Evolutionary conservation across 805 yeast species (phyloP), one percentile per base, ranked within the genome.

Genomic region (Cyberlindnera petersonii): DNA sequence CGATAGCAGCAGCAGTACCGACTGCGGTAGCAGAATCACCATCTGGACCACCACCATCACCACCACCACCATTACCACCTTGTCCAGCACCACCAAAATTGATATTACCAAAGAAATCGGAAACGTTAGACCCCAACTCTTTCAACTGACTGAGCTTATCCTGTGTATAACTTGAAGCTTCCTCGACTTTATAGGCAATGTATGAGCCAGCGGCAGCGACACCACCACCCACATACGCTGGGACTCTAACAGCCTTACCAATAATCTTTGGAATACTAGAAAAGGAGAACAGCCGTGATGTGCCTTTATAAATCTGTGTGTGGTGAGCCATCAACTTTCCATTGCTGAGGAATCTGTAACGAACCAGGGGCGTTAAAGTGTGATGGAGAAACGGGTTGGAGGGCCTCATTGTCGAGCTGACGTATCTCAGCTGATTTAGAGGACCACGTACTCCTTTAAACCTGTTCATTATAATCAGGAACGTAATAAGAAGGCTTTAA

Each of bases 161-260:
- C 39, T 70, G 70, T 1, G 96, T 77, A 51, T 74, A 86, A 26
- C 60, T 68, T 0, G 86, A 71, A 1, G 95, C 95, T 60, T 91
- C 94, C 37, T 88, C 94, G 9, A 89, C 84, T 59, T 93, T 91
- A 60, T 89, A 89, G 15, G 89, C 87, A 34, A 91, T 80, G 57
- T 88, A 93, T 3, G 95, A 82, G 0, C 96, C 95, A 7, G 95
- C 96, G 9, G 97, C 98, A 3, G 95, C 96, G 24, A 88, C 62
- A 0, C 95, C 88, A 7, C 95, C 89, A 2, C 97, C 98, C 0
- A 88, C 65, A 46, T 82, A 82, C 0, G 87, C 91, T 0, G 97
- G 96, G 2, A 82, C 59, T 46, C 73, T 75, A 1, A 76, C 67
- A 1, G 73, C 69, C 39, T 73, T 74, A 1, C 74, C 73, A 5